Conservation (phyloP, 2,329 filamentous ascomycete species). For the Hymenotorrendiella dingleyae region DNA sequence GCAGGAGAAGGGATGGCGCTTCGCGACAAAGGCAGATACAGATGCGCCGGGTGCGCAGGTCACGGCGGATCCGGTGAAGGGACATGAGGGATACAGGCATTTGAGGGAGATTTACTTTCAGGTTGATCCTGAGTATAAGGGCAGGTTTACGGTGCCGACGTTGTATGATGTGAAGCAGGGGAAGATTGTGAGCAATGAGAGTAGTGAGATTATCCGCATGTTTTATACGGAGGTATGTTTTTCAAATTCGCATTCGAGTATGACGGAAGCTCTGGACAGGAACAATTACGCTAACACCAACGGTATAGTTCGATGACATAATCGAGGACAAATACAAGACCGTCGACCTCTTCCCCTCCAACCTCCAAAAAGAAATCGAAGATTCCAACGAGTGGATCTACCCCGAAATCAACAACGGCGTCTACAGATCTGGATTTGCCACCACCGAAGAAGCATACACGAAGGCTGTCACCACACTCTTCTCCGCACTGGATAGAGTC, state of each 20-base stretch:
- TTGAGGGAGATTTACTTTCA: constrained; percentile 63
- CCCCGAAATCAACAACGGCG: constrained; percentile 63
- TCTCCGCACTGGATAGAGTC: constrained; percentile 68
- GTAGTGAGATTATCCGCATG: constrained; percentile 79
- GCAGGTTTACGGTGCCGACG: constrained; percentile 64
- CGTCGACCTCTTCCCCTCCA: constrained; percentile 62
- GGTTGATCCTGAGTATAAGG: constrained; percentile 58
- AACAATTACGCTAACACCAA: too few species aligned
- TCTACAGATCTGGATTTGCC: constrained; percentile 76
- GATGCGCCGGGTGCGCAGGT: constrained; percentile 56
- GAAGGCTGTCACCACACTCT: constrained; percentile 62
- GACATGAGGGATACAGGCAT: constrained; percentile 59
- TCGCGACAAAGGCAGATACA: constrained; percentile 51
- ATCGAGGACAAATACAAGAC: constrained; percentile 53
- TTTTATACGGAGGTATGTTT: constrained; percentile 66
- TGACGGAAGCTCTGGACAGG: background rate
- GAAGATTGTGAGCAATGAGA: constrained; percentile 77
- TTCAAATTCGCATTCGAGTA: background rate
- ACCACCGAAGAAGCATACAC: constrained; percentile 80
- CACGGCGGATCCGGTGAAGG: constrained; percentile 54
- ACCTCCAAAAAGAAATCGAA: constrained; percentile 63
- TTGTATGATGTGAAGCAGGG: constrained; percentile 60
- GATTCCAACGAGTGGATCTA: constrained; percentile 77
- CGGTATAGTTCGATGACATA: constrained; percentile 67
- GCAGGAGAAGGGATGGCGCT: constrained; percentile 60